Evolutionary conservation across 805 yeast genomes (phyloP).

Genomic region (Candida sithepensis): DNA sequence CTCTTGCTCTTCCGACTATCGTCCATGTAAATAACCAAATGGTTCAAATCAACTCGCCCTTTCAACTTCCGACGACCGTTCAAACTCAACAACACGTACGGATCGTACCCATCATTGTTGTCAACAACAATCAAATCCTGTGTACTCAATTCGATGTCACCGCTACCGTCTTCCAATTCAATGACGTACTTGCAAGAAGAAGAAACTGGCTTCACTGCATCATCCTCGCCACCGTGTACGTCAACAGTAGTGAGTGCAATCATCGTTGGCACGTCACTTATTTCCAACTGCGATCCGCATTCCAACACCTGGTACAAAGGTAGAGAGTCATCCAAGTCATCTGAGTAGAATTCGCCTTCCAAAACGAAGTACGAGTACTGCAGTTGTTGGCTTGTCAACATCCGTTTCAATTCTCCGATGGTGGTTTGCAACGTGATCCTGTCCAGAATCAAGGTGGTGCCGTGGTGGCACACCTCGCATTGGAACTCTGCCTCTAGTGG

Average conservation of each 20-base stretch:
- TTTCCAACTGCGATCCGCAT: conserved; percentile 11
- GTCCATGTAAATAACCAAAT: background rate
- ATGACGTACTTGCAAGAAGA: background rate
- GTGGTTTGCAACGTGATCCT: conserved; percentile 17
- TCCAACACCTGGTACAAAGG: conserved; percentile 17
- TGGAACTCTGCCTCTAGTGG: conserved; percentile 16
- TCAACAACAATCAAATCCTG: conserved; percentile 43
- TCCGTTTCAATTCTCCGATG: conserved; percentile 11
- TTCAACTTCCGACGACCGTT: conserved; percentile 33
- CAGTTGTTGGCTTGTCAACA: conserved; percentile 6
- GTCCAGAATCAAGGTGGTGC: conserved; percentile 1
- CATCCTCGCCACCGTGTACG: background rate
- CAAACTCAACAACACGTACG: conserved; percentile 38
- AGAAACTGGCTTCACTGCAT: background rate
- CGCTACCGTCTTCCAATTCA: background rate
- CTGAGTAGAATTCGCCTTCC: conserved; percentile 16
- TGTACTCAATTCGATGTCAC: conserved; percentile 5
- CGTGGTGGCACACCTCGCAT: conserved; percentile 10
- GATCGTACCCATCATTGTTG: conserved; percentile 26
- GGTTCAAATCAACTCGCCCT: background rate
- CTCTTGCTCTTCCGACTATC: background rate
- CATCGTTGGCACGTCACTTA: conserved; percentile 19
- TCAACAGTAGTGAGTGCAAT: conserved; percentile 7
- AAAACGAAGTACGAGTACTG: conserved; percentile 10
- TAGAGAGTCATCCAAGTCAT: conserved; percentile 6